Percentiles rank a stretch among this genome's conserved stretches.
phyloP scores from a whole-genome alignment of 495 filamentous ascomycete genomes.

The Sordaria brevicollis region DNA sequence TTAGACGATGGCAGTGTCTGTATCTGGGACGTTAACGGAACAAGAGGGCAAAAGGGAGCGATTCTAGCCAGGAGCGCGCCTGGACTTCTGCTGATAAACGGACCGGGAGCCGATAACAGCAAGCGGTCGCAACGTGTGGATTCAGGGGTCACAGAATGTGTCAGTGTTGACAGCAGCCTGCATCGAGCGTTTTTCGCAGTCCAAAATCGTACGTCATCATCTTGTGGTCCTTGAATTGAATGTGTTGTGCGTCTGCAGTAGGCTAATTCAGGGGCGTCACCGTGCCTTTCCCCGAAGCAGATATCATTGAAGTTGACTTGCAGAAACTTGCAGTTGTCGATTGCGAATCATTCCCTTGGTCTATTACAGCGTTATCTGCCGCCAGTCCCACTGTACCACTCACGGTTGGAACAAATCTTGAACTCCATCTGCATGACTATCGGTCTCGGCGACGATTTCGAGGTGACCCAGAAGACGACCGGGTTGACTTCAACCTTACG shows the following conservation, averaged over 20 bases:
- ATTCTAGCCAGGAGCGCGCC: conserved; percentile 55
- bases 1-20: conserved; percentile 79
- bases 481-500: conserved; percentile 14
- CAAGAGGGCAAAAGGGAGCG: conserved; percentile 47
- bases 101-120: conserved; percentile 31
- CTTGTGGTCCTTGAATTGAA: neutral
- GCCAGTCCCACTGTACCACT: conserved; percentile 62
- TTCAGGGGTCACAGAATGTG: conserved; percentile 72
- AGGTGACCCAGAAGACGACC: conserved; percentile 8
- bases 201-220: conserved; percentile 45
- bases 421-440: conserved; percentile 77
- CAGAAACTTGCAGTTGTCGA: conserved; percentile 61
- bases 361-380: conserved; percentile 74
- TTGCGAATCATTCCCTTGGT: conserved; percentile 66
- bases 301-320: conserved; percentile 76
- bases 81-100: conserved; percentile 49
- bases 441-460: conserved; percentile 27
- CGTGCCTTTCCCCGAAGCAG: conserved; percentile 14
- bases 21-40: conserved; percentile 70
- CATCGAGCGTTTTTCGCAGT: conserved; percentile 70
- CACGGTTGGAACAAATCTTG: conserved; percentile 75
- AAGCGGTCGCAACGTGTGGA: conserved; percentile 37
- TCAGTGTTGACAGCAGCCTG: conserved; percentile 64
- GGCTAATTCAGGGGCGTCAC: neutral
- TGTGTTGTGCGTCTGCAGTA: neutral